A percentile compares a stretch with the other conserved stretches of the same genome.
phyloP scores from a whole-genome alignment of 169 alveolate species.

The Fabrea salina region DNA sequence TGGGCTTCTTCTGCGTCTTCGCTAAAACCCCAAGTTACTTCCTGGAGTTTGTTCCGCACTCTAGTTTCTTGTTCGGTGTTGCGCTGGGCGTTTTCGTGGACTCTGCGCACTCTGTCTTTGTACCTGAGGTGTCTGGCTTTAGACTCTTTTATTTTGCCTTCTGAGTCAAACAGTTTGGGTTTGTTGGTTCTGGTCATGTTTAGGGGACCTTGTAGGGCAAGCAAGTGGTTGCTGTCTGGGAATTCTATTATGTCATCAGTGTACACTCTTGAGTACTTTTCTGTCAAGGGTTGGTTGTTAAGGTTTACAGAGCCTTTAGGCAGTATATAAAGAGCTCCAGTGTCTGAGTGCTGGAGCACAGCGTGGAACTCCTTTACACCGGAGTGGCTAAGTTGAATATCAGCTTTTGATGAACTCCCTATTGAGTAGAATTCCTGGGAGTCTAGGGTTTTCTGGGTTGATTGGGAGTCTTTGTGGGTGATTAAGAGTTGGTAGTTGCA shows the following conservation, averaged over 20 bases:
- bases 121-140: background rate
- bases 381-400: background rate
- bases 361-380: background rate
- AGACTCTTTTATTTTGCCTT: no score
- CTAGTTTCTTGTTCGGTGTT: no score
- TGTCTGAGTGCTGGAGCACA: background rate
- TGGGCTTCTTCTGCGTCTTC: slow-evolving; percentile 7
- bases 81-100: no score
- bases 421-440: background rate
- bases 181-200: no score
- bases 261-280: background rate
- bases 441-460: background rate
- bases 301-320: no score
- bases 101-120: background rate
- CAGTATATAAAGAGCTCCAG: background rate
- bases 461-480: background rate
- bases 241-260: background rate
- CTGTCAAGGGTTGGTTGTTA: no score
- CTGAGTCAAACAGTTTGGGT: no score
- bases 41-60: no score
- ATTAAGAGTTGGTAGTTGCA: background rate
- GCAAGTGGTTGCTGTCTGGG: background rate
- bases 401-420: background rate
- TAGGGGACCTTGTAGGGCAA: no score
- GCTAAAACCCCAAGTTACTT: background rate